phyloP scores from a whole-genome alignment of 306 rosid species.

The Lathyrus oleraceus region DNA sequence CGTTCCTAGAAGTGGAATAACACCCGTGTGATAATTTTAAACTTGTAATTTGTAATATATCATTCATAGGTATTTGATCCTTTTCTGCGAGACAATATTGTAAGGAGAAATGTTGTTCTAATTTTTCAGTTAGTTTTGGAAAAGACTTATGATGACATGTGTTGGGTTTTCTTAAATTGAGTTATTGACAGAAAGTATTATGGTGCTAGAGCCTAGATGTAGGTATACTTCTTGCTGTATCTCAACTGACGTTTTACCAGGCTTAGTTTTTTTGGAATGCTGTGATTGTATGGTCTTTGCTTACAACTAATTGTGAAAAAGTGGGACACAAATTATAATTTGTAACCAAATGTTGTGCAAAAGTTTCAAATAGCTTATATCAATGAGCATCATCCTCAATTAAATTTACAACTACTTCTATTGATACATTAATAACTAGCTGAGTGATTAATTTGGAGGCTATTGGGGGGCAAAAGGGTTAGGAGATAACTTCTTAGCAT shows the following conservation, averaged over 20 bases:
- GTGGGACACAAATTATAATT: background rate
- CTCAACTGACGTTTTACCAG: constrained; percentile 1
- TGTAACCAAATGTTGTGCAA: constrained; percentile 13
- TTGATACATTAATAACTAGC: background rate
- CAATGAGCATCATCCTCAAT: constrained; percentile 16
- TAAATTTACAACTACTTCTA: constrained; percentile 22
- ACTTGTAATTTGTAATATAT: background rate
- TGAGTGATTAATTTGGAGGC: constrained; percentile 1
- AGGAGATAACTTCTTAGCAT: constrained; percentile 2
- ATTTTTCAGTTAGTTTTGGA: constrained; percentile 21
- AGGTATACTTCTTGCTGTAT: background rate
- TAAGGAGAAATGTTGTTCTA: constrained; percentile 14
- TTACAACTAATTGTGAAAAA: background rate
- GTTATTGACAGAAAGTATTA: constrained; percentile 12
- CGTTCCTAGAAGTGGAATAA: constrained; percentile 21
- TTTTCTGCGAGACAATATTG: background rate
- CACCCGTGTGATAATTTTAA: background rate
- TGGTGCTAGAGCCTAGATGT: background rate
- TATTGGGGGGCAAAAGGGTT: background rate
- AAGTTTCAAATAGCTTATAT: constrained; percentile 2
- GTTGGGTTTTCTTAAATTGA: constrained; percentile 9
- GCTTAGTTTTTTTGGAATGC: background rate
- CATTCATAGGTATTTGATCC: constrained; percentile 23
- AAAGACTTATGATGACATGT: background rate
- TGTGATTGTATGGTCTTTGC: background rate